These are phyloP conservation scores for Suhomyces chickasaworum DNA, from an alignment of 1,139 yeast species.

Conservation along the genomic window DNA sequence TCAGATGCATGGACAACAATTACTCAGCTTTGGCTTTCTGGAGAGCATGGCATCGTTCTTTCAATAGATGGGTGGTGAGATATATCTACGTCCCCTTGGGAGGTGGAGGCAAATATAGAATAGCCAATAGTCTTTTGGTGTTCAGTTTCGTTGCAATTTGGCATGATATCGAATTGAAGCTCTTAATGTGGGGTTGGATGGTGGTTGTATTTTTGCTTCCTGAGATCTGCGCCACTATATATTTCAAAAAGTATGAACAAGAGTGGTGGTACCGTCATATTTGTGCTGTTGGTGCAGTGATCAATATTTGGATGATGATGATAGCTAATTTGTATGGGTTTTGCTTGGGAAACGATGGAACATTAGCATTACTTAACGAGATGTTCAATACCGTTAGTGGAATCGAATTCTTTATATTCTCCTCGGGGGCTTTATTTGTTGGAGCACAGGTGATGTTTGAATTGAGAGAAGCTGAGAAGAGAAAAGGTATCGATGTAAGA, in stretches of 20 bases:
- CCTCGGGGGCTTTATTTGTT: constrained; percentile 71
- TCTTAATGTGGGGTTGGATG: constrained; percentile 95
- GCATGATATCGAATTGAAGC: constrained; percentile 92
- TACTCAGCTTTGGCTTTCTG: constrained; percentile 92
- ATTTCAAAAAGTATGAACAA: constrained; percentile 43
- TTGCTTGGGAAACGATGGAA: constrained; percentile 89
- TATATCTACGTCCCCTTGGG: constrained; percentile 81
- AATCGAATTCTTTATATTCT: constrained; percentile 59
- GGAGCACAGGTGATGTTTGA: constrained; percentile 96
- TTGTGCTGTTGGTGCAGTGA: constrained; percentile 85
- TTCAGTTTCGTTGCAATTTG: constrained; percentile 96
- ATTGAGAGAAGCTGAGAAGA: constrained; percentile 78
- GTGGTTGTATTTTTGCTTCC: constrained; percentile 88
- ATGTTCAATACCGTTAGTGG: constrained; percentile 76
- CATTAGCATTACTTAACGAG: constrained; percentile 60
- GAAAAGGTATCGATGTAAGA: constrained; percentile 78
- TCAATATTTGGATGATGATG: constrained; percentile 98
- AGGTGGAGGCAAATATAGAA: constrained; percentile 74
- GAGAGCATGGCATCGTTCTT: constrained; percentile 99
- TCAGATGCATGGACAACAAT: constrained; percentile 92
- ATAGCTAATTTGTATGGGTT: constrained; percentile 93
- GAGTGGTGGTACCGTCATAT: constrained; percentile 75
- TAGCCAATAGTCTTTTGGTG: constrained; percentile 79
- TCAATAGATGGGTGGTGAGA: constrained; percentile 84
- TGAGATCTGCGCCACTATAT: constrained; percentile 66